Evolutionary conservation across 2,329 filamentous ascomycete species (phyloP), one percentile per base, ranked within the genome.

Genomic region (Monosporascus sp.): DNA sequence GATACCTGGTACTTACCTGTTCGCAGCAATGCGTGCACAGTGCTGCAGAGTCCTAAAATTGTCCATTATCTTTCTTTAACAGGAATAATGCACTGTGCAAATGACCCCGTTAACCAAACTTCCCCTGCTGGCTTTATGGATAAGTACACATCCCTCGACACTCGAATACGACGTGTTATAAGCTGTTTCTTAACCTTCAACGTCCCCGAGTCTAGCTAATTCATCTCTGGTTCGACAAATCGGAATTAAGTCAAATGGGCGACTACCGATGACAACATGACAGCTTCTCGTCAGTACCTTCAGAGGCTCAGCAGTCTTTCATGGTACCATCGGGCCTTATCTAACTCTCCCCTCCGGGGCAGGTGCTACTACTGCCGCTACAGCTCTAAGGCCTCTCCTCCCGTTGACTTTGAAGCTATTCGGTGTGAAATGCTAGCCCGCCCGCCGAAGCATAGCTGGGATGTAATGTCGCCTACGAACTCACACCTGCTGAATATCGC

Each of bases 401-500:
- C 38, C 7, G 36, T 56, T 48, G 54, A 61, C 49, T 54, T 65
- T 14, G 57, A 60, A 36, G 46, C 53, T 36, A 60, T 66, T 49
- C 60, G 51, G 46, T 51, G 54, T 15, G 58, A 62, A 27, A 62
- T 69, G 63, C 47, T 65, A 3, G 53, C 53, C 35, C 65, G 65
- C 24, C 57, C 56, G 17, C 41, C 56, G 15, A 62, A 63, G 38
- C 22, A 62, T 14, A 63, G 57, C 48, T 51, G 27, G 45, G 66
- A 68, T 49, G 50, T 54, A 8, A 58, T 87, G 55, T 77, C 79
- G 36, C 81, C 85, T 0, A 84, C 80, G 52, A 79, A 77, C 27
- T 86, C 85, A 1, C 76, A 85, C 69, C 82, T 89, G 46, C 79
- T 96, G 47, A 76, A 78, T 58, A 73, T 83, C 31, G 79, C 85